These are phyloP conservation scores for Nicotiana tabacum DNA, from an alignment of 257 asterid genomes.

Conservation along the genomic window DNA sequence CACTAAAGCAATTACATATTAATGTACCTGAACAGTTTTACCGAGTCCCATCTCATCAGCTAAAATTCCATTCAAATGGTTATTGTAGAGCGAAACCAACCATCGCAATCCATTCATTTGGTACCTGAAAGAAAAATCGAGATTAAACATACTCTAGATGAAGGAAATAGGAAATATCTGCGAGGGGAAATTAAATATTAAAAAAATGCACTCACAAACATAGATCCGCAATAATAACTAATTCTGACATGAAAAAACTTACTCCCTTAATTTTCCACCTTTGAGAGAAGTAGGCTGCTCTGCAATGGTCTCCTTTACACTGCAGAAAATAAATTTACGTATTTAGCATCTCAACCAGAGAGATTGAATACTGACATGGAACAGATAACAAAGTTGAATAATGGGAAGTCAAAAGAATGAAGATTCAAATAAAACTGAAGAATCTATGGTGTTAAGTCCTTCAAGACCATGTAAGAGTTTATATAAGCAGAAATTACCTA, in stretches of 20 bases:
- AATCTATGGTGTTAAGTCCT: neutral
- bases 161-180: neutral
- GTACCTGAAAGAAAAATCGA: slow-evolving; percentile 49
- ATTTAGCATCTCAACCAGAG: neutral
- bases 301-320: slow-evolving; percentile 72
- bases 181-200: neutral
- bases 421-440: neutral
- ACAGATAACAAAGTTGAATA: neutral
- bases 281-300: slow-evolving; percentile 76
- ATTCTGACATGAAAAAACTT: slow-evolving; percentile 25
- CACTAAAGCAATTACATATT: neutral
- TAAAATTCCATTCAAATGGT: slow-evolving; percentile 95
- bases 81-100: slow-evolving; percentile 95
- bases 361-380: neutral
- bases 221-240: neutral
- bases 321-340: slow-evolving; percentile 31
- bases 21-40: slow-evolving; percentile 91
- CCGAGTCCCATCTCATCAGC: slow-evolving; percentile 99
- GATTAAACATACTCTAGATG: slow-evolving; percentile 1
- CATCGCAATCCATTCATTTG: slow-evolving; percentile 99
- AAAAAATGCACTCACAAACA: slow-evolving; percentile 9
- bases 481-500: slow-evolving; percentile 49
- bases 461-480: slow-evolving; percentile 14
- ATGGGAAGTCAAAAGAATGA: slow-evolving; percentile 1
- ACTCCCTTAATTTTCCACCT: slow-evolving; percentile 97